Base-by-base conservation (phyloP, 2,329 filamentous ascomycete species). In the Sordariomycetes sp. region DNA sequence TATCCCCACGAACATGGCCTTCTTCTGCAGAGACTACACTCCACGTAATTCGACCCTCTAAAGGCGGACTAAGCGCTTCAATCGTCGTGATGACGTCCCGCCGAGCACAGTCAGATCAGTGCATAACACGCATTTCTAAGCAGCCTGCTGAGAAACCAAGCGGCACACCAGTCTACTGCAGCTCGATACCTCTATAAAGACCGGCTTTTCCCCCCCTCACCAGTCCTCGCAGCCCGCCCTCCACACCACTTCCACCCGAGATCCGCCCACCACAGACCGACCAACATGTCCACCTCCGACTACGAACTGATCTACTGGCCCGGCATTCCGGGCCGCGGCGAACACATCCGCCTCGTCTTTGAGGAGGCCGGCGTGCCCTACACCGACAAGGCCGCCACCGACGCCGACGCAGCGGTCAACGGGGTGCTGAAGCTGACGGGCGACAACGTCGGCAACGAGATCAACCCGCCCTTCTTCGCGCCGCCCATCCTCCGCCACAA, bases 301-400 rank as follows among this genome's bases (percentile, higher is more conserved):
- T 88, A 87, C 67, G 76, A 85, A 62, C 79, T 89, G 59, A 75
- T 89, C 67, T 91, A 91, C 78, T 89, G 86, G 81, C 86, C 86
- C 20, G 71, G 70, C 20, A 73, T 90, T 28, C 89, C 89, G 37
- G 89, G 89, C 48, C 86, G 89, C 54, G 89, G 84, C 61, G 89
- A 93, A 68, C 82, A 83, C 68, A 73, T 91, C 66, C 87, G 89
- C 24, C 79, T 93, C 12, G 78, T 79, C 18, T 82, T 93, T 63
- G 88, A 92, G 72, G 87, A 87, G 57, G 77, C 82, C 22, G 79
- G 79, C 20, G 80, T 80, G 1, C 68, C 78, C 3, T 92, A 90
- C 74, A 81, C 70, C 25, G 88, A 92, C 72, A 74, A 77, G 3
- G 77, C 79, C 14, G 55, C 53, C 32, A 40, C 22, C 24, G 11